Evolutionary conservation across 208 protist genomes (phyloP).

Genomic region (Strigomonas culicis): DNA sequence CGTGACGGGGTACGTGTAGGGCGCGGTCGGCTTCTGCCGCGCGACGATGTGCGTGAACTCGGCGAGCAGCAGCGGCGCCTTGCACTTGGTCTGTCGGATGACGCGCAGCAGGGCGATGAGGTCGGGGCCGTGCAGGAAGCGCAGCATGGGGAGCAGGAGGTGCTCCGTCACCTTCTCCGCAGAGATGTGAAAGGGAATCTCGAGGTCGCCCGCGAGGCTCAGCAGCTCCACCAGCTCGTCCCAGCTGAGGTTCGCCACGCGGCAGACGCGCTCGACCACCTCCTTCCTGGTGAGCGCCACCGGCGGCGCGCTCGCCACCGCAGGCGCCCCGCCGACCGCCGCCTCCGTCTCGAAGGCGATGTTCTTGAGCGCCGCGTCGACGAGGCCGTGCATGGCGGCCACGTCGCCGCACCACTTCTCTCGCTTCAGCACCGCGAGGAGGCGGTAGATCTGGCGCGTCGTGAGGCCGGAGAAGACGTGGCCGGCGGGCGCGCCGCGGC

Average conservation of each 20-base stretch:
- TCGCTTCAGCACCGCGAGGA: conserved; percentile 46
- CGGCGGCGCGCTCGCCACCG: neutral
- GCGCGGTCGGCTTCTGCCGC: conserved; percentile 22
- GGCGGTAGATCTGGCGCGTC: conserved; percentile 73
- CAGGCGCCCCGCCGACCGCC: neutral
- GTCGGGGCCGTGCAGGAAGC: conserved; percentile 31
- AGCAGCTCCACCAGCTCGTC: conserved; percentile 57
- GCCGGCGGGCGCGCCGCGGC: conserved; percentile 14
- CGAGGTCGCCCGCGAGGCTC: conserved; percentile 52
- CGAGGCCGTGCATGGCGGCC: conserved; percentile 41
- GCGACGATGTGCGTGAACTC: conserved; percentile 27
- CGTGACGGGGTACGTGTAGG: conserved; percentile 33
- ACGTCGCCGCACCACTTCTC: conserved; percentile 49
- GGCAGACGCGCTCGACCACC: neutral
- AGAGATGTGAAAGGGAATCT: conserved; percentile 43
- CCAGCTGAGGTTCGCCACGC: conserved; percentile 30
- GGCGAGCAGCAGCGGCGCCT: conserved; percentile 37
- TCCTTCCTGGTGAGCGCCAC: neutral
- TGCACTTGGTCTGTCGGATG: conserved; percentile 40
- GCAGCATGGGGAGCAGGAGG: conserved; percentile 55
- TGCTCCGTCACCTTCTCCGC: conserved; percentile 32
- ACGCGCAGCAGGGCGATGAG: conserved; percentile 34
- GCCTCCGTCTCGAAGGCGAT: conserved; percentile 73
- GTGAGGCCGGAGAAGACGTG: conserved; percentile 78
- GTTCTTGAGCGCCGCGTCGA: conserved; percentile 68